Percentiles rank a stretch among this genome's conserved stretches.
These are phyloP conservation scores for Pseudogymnoascus sp. DNA, from an alignment of 2,329 filamentous ascomycete genomes.

Conservation along the genomic window DNA sequence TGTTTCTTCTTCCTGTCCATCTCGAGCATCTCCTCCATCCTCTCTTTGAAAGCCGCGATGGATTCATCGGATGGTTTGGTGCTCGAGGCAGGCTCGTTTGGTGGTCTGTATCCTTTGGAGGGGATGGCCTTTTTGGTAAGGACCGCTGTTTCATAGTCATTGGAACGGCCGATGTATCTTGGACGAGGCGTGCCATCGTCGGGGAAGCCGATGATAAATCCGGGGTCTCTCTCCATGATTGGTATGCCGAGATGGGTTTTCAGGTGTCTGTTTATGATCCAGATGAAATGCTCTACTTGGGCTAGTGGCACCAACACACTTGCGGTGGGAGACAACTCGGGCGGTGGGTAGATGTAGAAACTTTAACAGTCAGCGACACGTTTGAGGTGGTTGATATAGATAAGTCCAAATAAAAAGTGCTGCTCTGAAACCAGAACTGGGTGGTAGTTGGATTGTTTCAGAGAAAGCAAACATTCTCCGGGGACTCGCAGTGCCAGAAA, in stretches of 20 bases:
- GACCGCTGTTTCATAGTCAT: conserved; percentile 32
- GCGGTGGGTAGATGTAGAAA: conserved; percentile 58
- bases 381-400: conserved; percentile 14
- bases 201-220: conserved; percentile 57
- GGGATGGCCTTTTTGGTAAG: conserved; percentile 27
- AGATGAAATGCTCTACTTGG: conserved; percentile 60
- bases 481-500: not conserved
- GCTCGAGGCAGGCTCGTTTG: conserved; percentile 22
- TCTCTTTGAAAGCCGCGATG: conserved; percentile 44
- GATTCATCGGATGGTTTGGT: conserved; percentile 30
- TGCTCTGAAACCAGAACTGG: not conserved
- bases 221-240: conserved; percentile 38
- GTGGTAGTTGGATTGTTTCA: not conserved
- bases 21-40: conserved; percentile 46
- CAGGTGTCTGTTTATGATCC: conserved; percentile 55
- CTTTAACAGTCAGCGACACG: conserved; percentile 33
- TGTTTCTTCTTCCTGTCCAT: conserved; percentile 40
- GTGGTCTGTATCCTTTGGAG: conserved; percentile 18
- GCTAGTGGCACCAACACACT: conserved; percentile 58
- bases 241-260: conserved; percentile 52
- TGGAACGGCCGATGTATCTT: conserved; percentile 56
- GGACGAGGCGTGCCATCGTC: conserved; percentile 55
- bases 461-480: not conserved
- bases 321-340: conserved; percentile 32
- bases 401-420: not conserved